Evolutionary conservation across 1,284 basidiomycete genomes (phyloP).

Genomic region (Calocybe gambosa): DNA sequence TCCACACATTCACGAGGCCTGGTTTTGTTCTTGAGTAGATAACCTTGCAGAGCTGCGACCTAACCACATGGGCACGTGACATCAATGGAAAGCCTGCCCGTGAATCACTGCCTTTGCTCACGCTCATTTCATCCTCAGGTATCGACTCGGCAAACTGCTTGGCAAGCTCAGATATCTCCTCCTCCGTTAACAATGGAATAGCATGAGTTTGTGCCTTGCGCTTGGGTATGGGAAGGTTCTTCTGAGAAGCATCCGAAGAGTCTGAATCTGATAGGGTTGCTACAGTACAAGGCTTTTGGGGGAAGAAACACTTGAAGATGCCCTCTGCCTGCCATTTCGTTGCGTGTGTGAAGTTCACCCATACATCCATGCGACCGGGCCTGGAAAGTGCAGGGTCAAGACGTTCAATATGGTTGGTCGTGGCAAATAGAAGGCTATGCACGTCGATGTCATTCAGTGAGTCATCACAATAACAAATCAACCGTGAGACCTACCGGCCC

Average conservation of each 20-base stretch:
- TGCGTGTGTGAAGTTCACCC: conserved; percentile 83
- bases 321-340: conserved; percentile 84
- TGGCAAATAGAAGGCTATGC: conserved; percentile 68
- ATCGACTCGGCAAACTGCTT: conserved; percentile 73
- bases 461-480: neutral
- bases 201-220: conserved; percentile 50
- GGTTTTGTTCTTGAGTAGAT: conserved; percentile 79
- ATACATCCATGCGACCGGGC: conserved; percentile 82
- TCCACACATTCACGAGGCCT: conserved; percentile 75
- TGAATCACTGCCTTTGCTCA: conserved; percentile 33
- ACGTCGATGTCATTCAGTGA: conserved; percentile 3
- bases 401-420: conserved; percentile 82
- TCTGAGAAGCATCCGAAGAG: conserved; percentile 47
- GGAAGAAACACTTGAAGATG: conserved; percentile 90
- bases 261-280: conserved; percentile 22
- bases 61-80: conserved; percentile 21
- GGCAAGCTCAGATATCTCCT: conserved; percentile 67
- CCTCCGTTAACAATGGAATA: conserved; percentile 66
- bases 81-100: too few species aligned
- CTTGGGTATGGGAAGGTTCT: conserved; percentile 63
- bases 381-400: conserved; percentile 77
- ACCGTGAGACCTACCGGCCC: conserved; percentile 54
- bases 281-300: conserved; percentile 42
- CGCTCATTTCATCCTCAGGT: conserved; percentile 78
- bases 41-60: conserved; percentile 82